Base-by-base conservation (phyloP, 768 basidiomycete genomes). In the Tubosaeta sp. region DNA sequence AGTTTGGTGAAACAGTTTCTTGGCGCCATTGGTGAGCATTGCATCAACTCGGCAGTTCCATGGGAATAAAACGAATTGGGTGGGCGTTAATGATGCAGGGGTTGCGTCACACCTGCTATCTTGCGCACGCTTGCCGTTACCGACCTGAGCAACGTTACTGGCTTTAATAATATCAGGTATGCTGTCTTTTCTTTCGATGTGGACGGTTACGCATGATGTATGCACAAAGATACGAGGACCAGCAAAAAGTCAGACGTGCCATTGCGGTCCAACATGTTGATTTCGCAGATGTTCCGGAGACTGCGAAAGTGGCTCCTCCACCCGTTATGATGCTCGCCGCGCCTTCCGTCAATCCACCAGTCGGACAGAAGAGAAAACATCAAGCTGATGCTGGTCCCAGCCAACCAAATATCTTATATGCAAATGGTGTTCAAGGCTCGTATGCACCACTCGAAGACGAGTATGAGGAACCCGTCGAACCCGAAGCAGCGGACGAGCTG, bases 11-110 rank as follows among this genome's bases (percentile, higher is more conserved):
- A 64, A 78, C 74, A 1, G 80, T 89, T 3, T 75, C 82, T 60
- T 90, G 89, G 89, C 73, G 80, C 36, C 88, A 90, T 57, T 90
- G 88, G 87, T 87, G 67, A 59, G 73, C 52, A 38, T 52, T 35
- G 25, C 32, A 43, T 59, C 54, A 53, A 21, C 47, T 27, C 24
- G 34, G 35, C 51, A 44, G 47, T 14, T 8, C 7, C 44, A 40
- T 52, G 47, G 36, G 52, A 58, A 58, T 52, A 48, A 57, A 51
- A 60, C 52, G 58, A 49, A 65, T 42, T 24, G 22, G 44, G 43
- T 39, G 27, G 40, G 49, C 36, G 8, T 30, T 49, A 32, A 48
- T 35, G 22, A 38, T 18, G 48, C 55, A 87, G 86, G 87, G 86
- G 83, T 53, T 90, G 87, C 51, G 84, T 87, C 10, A 84, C 83